These are phyloP conservation scores for Chytridium lagenaria DNA, from an alignment of 371 early-diverging fungal genomes.

Conservation along the genomic window DNA sequence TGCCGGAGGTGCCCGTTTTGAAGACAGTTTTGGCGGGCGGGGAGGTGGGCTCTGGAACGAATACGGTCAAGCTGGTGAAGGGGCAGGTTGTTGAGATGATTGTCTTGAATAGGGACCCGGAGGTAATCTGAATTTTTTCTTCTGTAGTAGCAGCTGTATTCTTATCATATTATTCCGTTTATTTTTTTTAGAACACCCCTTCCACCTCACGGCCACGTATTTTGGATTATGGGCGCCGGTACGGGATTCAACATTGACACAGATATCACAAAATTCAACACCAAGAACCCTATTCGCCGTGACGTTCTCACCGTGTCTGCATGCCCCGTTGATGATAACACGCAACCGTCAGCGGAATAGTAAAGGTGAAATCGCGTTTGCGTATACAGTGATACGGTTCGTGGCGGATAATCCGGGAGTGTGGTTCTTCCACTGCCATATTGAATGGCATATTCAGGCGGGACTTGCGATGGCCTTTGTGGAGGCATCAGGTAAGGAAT, in stretches of 20 bases:
- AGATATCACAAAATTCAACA: not conserved
- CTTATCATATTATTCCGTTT: too few relatives aligned
- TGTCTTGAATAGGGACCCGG: conserved; percentile 32
- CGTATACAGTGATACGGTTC: conserved; percentile 10
- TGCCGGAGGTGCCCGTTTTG: not conserved
- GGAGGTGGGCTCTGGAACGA: not conserved
- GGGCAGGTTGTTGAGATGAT: conserved; percentile 23
- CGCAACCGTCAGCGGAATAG: not conserved
- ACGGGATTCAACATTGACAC: conserved; percentile 44
- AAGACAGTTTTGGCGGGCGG: not conserved
- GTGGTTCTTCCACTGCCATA: conserved; percentile 70
- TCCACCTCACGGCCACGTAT: conserved; percentile 71
- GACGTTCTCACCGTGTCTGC: conserved; percentile 37
- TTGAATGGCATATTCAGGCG: conserved; percentile 66
- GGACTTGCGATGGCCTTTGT: conserved; percentile 57
- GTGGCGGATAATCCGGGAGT: conserved; percentile 25
- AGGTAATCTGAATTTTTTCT: not conserved
- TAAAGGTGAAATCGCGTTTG: not conserved
- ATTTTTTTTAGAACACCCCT: conserved; percentile 35
- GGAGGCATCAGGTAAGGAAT: conserved; percentile 10
- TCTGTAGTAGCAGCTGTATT: not conserved
- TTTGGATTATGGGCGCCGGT: conserved; percentile 64
- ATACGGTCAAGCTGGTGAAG: not conserved
- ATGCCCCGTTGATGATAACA: conserved; percentile 23
- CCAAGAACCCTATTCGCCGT: conserved; percentile 32